Base-by-base conservation (phyloP, 208 protist species). In the Trypanosoma vivax region DNA sequence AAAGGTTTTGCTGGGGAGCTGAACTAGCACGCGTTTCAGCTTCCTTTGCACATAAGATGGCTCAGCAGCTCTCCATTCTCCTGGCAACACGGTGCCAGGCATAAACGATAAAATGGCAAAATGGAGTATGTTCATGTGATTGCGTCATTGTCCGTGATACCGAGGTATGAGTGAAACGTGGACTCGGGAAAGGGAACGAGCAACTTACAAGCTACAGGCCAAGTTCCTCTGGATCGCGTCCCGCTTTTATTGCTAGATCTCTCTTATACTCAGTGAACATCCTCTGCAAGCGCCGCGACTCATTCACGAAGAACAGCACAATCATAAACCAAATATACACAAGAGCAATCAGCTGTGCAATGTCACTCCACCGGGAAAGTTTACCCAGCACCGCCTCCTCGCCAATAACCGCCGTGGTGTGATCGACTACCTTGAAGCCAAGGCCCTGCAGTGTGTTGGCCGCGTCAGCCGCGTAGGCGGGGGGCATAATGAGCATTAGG, bases 301-400 rank as follows among this genome's bases (percentile, higher is more conserved):
- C 79, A 34, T 78, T 82, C 23, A 78, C 18, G 16, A 92, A 47
- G 57, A 88, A 80, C 18, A 92, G 56, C 18, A 55, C 58, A 29
- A 88, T 74, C 40, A 92, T 73, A 46, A 84, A 70, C 80, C 84
- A 92, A 14, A 92, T 30, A 46, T 92, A 92, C 16, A 54, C 56
- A 23, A 92, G 56, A 23, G 68, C 78, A n/a, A 82, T 46, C 29
- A 74, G 42, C 60, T 92, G 80, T 14, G 55, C 75, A 41, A 73
- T 79, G 53, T 82, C 63, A 56, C 84, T 81, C 69, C 73, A 86
- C 41, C 50, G 52, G 48, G 81, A 65, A 21, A 92, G 58, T 37
- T 72, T 70, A 7, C 67, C 55, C 6, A 92, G 40, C 14, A 69
- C 84, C 2, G 50, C 53, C 16, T 55, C 39, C 11, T 88, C 76